Percentiles rank a stretch among this genome's conserved stretches.
Conservation (phyloP, 1,139 yeast genomes). For the Protomyces gravidus region DNA sequence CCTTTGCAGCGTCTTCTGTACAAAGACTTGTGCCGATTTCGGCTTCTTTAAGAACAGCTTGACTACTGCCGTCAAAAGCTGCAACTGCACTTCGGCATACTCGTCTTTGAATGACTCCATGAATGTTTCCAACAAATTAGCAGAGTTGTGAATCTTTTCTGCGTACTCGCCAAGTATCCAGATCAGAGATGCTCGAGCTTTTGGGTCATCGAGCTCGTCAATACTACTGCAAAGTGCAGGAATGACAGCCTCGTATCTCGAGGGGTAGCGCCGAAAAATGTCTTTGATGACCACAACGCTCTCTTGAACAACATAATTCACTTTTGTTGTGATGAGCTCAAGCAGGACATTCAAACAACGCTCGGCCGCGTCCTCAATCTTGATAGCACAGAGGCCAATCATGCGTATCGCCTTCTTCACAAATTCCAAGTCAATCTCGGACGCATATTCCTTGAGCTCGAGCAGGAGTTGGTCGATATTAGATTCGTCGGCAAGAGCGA, state of each 20-base stretch:
- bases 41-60: conserved; percentile 59
- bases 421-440: conserved; percentile 90
- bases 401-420: conserved; percentile 78
- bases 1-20: conserved; percentile 68
- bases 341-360: conserved; percentile 74
- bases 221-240: conserved; percentile 63
- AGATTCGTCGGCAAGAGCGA: conserved; percentile 67
- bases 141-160: conserved; percentile 57
- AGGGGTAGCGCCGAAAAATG: conserved; percentile 73
- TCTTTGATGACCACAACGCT: conserved; percentile 70
- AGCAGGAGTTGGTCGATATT: conserved; percentile 69
- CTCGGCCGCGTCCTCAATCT: conserved; percentile 56
- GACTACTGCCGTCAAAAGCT: conserved; percentile 71
- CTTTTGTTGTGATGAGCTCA: conserved; percentile 70
- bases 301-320: conserved; percentile 74
- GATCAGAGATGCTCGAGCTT: conserved; percentile 68
- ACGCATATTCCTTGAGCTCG: conserved; percentile 84
- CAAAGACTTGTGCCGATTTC: conserved; percentile 46
- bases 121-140: conserved; percentile 48
- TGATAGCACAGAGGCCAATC: conserved; percentile 84
- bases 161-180: conserved; percentile 92
- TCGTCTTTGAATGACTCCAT: conserved; percentile 66
- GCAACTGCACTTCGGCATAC: conserved; percentile 69
- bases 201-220: conserved; percentile 57
- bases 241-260: conserved; percentile 61